These are phyloP conservation scores for Lagenaria siceraria DNA, from an alignment of 306 rosid species.

Conservation along the genomic window DNA sequence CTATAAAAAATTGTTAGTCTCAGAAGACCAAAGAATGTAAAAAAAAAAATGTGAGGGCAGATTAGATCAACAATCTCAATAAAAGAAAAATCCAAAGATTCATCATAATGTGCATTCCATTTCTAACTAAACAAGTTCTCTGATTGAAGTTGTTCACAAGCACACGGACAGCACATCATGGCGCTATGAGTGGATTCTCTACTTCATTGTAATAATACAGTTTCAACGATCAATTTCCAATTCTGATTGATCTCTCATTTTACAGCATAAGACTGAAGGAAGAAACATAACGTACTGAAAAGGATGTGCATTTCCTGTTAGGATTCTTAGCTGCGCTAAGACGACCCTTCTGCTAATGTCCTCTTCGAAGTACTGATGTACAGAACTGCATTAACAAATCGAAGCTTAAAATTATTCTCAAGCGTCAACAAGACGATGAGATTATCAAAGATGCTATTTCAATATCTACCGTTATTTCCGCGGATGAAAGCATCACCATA, in stretches of 20 bases:
- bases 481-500: constrained; percentile 96
- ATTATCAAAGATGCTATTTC: not conserved
- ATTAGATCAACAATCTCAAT: not conserved
- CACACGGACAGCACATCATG: not conserved
- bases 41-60: not conserved
- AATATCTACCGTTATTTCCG: constrained; percentile 62
- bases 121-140: not conserved
- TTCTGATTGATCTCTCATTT: not conserved
- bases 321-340: not conserved
- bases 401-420: not conserved
- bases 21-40: too few species aligned
- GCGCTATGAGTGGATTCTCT: not conserved
- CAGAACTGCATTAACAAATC: constrained; percentile 50
- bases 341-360: constrained; percentile 79
- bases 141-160: not conserved
- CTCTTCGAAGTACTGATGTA: constrained; percentile 91
- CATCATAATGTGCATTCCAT: not conserved
- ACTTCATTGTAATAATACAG: not conserved
- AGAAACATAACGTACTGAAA: not conserved
- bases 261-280: not conserved
- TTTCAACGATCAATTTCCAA: not conserved
- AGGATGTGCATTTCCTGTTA: not conserved
- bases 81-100: not conserved
- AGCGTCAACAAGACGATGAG: not conserved
- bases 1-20: too few species aligned